A percentile compares a stretch with the other conserved stretches of the same genome.
These are phyloP conservation scores for Agarophyton chilense DNA, from an alignment of 23 red algal species.

Conservation along the genomic window DNA sequence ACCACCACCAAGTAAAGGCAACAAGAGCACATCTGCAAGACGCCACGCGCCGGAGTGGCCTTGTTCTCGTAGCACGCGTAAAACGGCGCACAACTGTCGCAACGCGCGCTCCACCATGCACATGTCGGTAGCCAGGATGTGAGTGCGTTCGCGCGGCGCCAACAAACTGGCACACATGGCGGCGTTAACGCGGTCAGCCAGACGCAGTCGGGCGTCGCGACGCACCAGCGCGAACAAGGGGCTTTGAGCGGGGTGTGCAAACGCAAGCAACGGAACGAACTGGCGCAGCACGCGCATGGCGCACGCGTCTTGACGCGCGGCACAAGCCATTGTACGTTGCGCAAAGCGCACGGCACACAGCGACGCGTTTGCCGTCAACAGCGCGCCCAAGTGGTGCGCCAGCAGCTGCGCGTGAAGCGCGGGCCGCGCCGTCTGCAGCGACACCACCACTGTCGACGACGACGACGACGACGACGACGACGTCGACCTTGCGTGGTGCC, in stretches of 20 bases:
- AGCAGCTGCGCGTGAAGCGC: conserved; percentile 25
- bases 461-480: too few relatives aligned
- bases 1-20: neutral
- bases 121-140: too few relatives aligned
- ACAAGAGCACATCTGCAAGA: too few relatives aligned
- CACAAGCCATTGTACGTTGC: conserved; percentile 1
- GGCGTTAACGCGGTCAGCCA: too few relatives aligned
- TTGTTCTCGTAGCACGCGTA: neutral
- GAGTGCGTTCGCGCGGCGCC: too few relatives aligned
- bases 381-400: conserved; percentile 50
- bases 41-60: too few relatives aligned
- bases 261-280: conserved; percentile 57
- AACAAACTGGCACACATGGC: too few relatives aligned
- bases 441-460: too few relatives aligned
- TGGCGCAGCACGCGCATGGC: neutral
- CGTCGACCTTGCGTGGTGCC: neutral
- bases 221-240: neutral
- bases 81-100: conserved; percentile 21
- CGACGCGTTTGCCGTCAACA: conserved; percentile 7
- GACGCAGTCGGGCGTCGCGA: too few relatives aligned
- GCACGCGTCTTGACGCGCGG: neutral
- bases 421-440: too few relatives aligned
- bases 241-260: conserved; percentile 15
- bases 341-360: conserved; percentile 42
- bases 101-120: conserved; percentile 29